Evolutionary conservation across 306 rosid species (phyloP), one percentile per base, ranked within the genome.

Genomic region (Casuarina glauca): DNA sequence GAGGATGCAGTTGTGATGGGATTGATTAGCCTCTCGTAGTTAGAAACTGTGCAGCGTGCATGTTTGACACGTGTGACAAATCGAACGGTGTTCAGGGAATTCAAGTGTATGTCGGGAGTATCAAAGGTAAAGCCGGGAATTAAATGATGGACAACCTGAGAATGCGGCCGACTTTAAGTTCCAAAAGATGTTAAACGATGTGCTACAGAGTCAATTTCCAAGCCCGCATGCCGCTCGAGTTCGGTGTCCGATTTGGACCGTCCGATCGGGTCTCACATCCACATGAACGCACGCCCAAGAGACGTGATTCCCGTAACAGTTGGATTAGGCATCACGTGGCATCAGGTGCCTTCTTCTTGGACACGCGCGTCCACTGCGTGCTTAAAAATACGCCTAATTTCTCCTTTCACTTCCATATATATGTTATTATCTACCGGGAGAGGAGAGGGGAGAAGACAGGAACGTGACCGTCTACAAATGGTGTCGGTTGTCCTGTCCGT

Each of bases 211-310:
- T 74, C 19, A 54, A 20, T 1, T 15, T 57, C 57, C 19, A 3
- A 26, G 57, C 35, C 53, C 72, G 82, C 82, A 72, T 72, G 64
- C 61, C 32, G 2, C 80, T 76, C 20, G 1, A 79, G 1, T 43
- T 45, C 55, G 8, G 20, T 45, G 72, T 72, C 62, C 6, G 53
- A n/a, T 15, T 13, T 12, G n/a, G 32, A 46, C 70, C 75, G 55
- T 62, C 32, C 61, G 78, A 70, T 83, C 62, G 2, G 3, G 20
- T 61, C 42, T 73, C 73, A 6, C 42, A 64, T 79, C 78, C 82
- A 79, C 62, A 78, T 60, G 5, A 57, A 42, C 17, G 39, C 57
- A 41, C 26, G 17, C 44, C 12, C 63, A 32, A 39, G 38, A 10
- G 62, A 50, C 72, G 50, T 16, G 63, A 48, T 62, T 48, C 44